Conservation (phyloP, 441 rosid genomes). For the Pelargonium citronellum region DNA sequence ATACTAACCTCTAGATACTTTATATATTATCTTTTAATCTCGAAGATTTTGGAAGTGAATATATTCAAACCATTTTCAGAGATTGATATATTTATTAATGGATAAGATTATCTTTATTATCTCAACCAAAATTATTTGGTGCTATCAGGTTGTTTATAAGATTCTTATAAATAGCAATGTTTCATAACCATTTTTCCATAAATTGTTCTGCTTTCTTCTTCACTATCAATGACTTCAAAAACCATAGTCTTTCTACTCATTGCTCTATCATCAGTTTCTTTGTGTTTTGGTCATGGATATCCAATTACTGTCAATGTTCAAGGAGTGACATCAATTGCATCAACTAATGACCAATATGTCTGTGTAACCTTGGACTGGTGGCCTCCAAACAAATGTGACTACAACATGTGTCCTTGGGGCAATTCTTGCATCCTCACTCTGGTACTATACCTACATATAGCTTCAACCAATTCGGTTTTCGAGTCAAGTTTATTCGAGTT, state of each 20-base stretch:
- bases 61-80: no score
- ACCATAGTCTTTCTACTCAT: neutral
- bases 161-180: no score
- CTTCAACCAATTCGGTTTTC: no score
- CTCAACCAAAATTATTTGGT: no score
- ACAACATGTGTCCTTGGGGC: conserved; percentile 30
- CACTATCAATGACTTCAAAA: conserved; percentile 3
- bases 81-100: no score
- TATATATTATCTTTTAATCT: no score
- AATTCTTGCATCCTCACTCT: neutral
- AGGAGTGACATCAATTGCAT: conserved; percentile 35
- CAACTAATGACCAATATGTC: conserved; percentile 42
- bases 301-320: conserved; percentile 29
- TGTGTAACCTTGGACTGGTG: conserved; percentile 68
- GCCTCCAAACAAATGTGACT: conserved; percentile 49
- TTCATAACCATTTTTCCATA: no score
- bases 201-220: neutral
- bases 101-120: no score
- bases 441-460: neutral
- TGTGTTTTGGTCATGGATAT: conserved; percentile 21
- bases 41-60: no score
- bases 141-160: no score
- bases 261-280: conserved; percentile 11
- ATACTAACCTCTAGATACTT: no score
- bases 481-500: no score